Base-by-base conservation (phyloP, 768 basidiomycete species). In the Mycena crocata region DNA sequence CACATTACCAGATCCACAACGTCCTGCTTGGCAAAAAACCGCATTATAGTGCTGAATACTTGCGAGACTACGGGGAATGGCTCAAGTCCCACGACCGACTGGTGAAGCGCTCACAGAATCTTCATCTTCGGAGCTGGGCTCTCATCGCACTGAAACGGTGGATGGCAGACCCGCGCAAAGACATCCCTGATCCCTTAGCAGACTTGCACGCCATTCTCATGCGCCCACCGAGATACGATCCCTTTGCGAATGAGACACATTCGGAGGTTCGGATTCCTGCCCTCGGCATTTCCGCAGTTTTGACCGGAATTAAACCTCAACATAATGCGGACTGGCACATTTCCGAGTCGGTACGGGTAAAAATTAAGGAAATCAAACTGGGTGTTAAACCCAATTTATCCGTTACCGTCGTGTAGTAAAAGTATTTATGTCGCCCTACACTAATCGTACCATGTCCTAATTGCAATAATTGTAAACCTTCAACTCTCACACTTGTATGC, bases 1-100 rank as follows among this genome's bases (percentile, higher is more conserved):
- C 82, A 13, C 98, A 99, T 79, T 99, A 96, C 95, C 96, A 99
- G 76, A 88, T 99, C 78, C 96, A 98, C 74, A 82, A 90, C 54
- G 87, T 86, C 7, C 78, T 99, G 14, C 79, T 92, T 9, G 77
- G 81, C 7, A 78, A 81, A 42, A 72, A 75, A 2, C 80, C 84
- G 5, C 76, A 83, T 5, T 90, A 92, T 71, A 80, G 80, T 32
- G 51, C 71, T 3, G 78, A 81, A 32, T 85, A 84, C 76, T 70
- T 94, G 72, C 74, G 78, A 71, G 75, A 73, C 14, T 81, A 87
- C 60, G 82, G 78, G 12, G 69, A 77, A 2, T 74, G 84, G 40
- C 72, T 85, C 39, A 75, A 73, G 48, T 69, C 72, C 31, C 74
- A 71, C 46, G 86, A 89, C 58, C 76, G 70, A 37, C 70, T 75